phyloP scores from a whole-genome alignment of 352 stramenopile genomes.

The Globisporangium echinulatum region DNA sequence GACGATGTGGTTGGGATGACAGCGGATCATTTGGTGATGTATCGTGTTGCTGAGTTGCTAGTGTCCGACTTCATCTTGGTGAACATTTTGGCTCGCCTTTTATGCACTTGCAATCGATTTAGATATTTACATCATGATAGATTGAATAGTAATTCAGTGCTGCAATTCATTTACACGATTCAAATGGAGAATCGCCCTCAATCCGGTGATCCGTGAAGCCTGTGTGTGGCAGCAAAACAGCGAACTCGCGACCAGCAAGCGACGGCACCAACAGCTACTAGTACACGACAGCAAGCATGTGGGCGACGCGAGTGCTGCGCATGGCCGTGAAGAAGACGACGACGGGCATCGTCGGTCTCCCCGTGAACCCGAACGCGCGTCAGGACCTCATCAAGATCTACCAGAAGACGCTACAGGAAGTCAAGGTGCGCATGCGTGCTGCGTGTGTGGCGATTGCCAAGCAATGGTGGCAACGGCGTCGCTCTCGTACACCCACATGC shows the following conservation, averaged over 20 bases:
- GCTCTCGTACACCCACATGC: too few relatives aligned
- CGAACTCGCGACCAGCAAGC: conserved; percentile 6
- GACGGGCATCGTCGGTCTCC: conserved; percentile 79
- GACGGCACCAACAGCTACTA: neutral
- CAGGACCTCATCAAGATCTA: conserved; percentile 83
- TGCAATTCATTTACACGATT: too few relatives aligned
- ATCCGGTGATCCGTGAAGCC: too few relatives aligned
- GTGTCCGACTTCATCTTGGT: too few relatives aligned
- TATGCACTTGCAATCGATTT: too few relatives aligned
- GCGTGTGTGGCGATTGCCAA: neutral
- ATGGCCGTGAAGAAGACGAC: conserved; percentile 86
- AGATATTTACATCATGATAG: too few relatives aligned
- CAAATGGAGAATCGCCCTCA: too few relatives aligned
- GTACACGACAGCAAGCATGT: conserved; percentile 41
- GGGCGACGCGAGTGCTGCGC: conserved; percentile 71
- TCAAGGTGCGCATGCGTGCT: conserved; percentile 39
- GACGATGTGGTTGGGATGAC: too few relatives aligned
- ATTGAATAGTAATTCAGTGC: too few relatives aligned
- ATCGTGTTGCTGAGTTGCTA: too few relatives aligned
- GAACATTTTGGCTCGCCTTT: too few relatives aligned
- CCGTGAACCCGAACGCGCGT: conserved; percentile 79
- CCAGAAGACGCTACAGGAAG: conserved; percentile 73
- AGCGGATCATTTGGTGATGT: too few relatives aligned
- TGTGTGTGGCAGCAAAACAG: conserved; percentile 17
- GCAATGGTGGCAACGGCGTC: neutral